phyloP scores from a whole-genome alignment of 768 basidiomycete species.

The Cyclocybe aegerita region DNA sequence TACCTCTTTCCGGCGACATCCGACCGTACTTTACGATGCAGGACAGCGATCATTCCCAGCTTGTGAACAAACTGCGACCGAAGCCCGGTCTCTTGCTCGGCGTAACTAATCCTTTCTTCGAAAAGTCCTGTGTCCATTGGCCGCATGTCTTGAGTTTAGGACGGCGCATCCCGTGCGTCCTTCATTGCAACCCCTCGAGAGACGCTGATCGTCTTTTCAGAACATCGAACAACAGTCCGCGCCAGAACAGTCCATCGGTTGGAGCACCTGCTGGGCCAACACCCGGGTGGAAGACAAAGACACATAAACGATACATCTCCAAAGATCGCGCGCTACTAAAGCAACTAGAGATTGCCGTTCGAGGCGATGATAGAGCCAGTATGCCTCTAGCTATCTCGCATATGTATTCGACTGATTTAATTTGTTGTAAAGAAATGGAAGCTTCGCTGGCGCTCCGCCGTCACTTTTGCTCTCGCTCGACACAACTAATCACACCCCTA shows the following conservation, averaged over 20 bases:
- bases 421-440: constrained; percentile 44
- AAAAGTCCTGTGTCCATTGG: constrained; percentile 80
- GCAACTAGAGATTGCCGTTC: constrained; percentile 62
- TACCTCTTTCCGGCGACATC: constrained; percentile 81
- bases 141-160: constrained; percentile 80
- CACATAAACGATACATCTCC: constrained; percentile 80
- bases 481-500: constrained; percentile 83
- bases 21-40: constrained; percentile 97
- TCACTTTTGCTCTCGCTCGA: constrained; percentile 85
- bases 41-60: constrained; percentile 72
- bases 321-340: constrained; percentile 80
- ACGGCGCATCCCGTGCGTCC: constrained; percentile 40
- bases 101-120: constrained; percentile 88
- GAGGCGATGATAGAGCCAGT: constrained; percentile 51
- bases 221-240: constrained; percentile 11
- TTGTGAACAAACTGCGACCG: constrained; percentile 84
- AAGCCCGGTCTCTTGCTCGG: constrained; percentile 76
- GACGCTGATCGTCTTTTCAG: not conserved
- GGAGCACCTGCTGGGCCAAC: constrained; percentile 47
- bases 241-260: constrained; percentile 23
- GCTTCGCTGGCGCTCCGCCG: constrained; percentile 68
- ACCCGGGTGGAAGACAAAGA: constrained; percentile 77
- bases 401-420: not conserved
- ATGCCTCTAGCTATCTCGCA: constrained; percentile 7
- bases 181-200: not conserved